phyloP scores from a whole-genome alignment of 129 eudicot species.

The Rutidosis leptorrhynchoides region DNA sequence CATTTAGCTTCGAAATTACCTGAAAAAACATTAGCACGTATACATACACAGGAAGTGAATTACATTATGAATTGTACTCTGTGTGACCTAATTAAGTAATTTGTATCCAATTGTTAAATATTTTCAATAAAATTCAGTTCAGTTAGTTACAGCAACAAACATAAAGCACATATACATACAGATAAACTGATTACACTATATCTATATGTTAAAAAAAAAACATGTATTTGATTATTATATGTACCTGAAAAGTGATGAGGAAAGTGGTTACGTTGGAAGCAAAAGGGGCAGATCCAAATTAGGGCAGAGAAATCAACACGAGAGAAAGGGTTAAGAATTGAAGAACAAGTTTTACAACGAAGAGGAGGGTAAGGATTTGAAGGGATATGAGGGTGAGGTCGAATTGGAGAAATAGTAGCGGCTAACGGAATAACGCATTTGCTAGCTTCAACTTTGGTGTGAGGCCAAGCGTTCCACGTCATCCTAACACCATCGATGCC shows the following conservation, averaged over 20 bases:
- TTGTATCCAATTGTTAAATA: too few species aligned
- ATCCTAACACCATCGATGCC: constrained; percentile 83
- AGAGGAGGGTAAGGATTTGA: constrained; percentile 78
- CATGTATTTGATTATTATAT: neutral
- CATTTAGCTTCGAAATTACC: neutral
- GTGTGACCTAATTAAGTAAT: too few species aligned
- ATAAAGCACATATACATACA: constrained; percentile 53
- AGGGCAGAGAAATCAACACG: constrained; percentile 72
- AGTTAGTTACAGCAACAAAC: neutral
- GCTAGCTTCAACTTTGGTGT: constrained; percentile 72
- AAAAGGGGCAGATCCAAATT: constrained; percentile 96
- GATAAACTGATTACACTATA: neutral
- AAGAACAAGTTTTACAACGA: constrained; percentile 72
- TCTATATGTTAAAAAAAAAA: too few species aligned
- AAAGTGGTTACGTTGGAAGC: constrained; percentile 76
- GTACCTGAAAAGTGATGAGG: constrained; percentile 68
- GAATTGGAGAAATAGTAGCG: constrained; percentile 80
- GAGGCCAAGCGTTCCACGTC: constrained; percentile 87
- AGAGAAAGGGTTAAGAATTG: constrained; percentile 60
- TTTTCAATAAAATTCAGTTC: neutral
- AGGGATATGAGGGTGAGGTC: constrained; percentile 61
- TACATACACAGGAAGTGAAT: neutral
- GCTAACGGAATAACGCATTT: constrained; percentile 92
- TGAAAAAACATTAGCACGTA: too few species aligned
- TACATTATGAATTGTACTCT: neutral